These are phyloP conservation scores for Jacaranda mimosifolia DNA, from an alignment of 257 asterid genomes.

Conservation along the genomic window DNA sequence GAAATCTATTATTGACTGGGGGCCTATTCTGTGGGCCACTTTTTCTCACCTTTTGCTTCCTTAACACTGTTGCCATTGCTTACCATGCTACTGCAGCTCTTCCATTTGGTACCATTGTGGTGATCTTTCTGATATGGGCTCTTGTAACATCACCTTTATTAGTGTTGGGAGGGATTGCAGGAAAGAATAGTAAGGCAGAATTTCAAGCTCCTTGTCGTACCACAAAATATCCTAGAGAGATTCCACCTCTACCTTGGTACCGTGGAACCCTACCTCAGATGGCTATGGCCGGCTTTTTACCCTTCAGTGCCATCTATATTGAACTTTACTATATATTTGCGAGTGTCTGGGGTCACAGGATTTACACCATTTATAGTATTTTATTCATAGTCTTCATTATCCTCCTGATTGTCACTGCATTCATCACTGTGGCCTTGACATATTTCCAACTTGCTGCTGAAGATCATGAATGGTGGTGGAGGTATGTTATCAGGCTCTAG, in stretches of 20 bases:
- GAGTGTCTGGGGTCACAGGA: slow-evolving; percentile 95
- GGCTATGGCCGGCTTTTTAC: slow-evolving; percentile 97
- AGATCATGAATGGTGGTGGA: slow-evolving; percentile 99
- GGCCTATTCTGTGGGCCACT: slow-evolving; percentile 85
- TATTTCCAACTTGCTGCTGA: slow-evolving; percentile 95
- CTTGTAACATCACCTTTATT: slow-evolving; percentile 84
- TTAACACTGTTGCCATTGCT: slow-evolving; percentile 84
- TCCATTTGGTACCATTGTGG: slow-evolving; percentile 89
- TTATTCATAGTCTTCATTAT: slow-evolving; percentile 87
- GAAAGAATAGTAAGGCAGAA: slow-evolving; percentile 86
- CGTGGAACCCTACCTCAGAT: slow-evolving; percentile 86
- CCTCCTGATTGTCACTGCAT: slow-evolving; percentile 87
- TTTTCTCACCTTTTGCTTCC: slow-evolving; percentile 77
- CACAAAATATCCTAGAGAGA: slow-evolving; percentile 86
- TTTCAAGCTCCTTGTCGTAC: slow-evolving; percentile 92
- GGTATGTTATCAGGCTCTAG: slow-evolving; percentile 52
- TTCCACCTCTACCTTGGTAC: slow-evolving; percentile 87
- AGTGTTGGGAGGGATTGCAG: slow-evolving; percentile 88
- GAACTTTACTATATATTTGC: slow-evolving; percentile 92
- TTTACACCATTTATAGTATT: slow-evolving; percentile 89
- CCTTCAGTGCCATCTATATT: slow-evolving; percentile 93
- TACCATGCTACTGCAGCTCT: slow-evolving; percentile 90
- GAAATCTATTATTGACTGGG: slow-evolving; percentile 77
- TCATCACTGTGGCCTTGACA: slow-evolving; percentile 86
- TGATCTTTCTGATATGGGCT: slow-evolving; percentile 86